Conservation (phyloP, 2,329 filamentous ascomycete species). For the Alternaria burnsii region DNA sequence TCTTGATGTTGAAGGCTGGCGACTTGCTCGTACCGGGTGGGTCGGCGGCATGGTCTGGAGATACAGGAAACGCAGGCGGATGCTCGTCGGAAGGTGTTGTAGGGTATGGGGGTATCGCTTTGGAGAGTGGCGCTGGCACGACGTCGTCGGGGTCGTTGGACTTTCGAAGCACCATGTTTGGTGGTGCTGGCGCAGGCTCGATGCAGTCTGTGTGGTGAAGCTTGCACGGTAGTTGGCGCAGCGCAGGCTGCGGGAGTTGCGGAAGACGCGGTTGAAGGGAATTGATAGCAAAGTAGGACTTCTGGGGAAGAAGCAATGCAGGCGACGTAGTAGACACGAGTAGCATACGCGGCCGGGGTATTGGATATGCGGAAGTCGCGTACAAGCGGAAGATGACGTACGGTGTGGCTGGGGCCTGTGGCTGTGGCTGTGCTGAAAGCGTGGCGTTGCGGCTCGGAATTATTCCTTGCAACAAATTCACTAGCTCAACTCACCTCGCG, state of each 20-base stretch:
- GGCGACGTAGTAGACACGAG: conserved; percentile 6
- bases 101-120: conserved; percentile 57
- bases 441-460: neutral
- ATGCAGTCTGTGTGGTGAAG: neutral
- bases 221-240: conserved; percentile 3
- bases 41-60: conserved; percentile 34
- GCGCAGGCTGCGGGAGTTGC: neutral
- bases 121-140: conserved; percentile 52
- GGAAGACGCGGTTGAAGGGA: neutral
- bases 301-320: neutral
- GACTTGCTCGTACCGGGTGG: conserved; percentile 47
- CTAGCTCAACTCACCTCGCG: conserved; percentile 13
- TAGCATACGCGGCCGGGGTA: conserved; percentile 15
- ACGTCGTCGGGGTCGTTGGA: conserved; percentile 47
- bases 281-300: neutral
- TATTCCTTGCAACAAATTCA: conserved; percentile 14
- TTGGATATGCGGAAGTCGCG: conserved; percentile 5
- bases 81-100: conserved; percentile 51
- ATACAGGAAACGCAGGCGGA: conserved; percentile 32
- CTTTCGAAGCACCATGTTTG: conserved; percentile 58
- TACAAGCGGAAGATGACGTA: conserved; percentile 25
- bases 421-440: neutral
- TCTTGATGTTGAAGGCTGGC: conserved; percentile 53
- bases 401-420: conserved; percentile 9
- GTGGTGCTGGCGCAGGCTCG: neutral